Evolutionary conservation across 164 flowering plant species (phyloP).

Genomic region (Akebia trifoliata): DNA sequence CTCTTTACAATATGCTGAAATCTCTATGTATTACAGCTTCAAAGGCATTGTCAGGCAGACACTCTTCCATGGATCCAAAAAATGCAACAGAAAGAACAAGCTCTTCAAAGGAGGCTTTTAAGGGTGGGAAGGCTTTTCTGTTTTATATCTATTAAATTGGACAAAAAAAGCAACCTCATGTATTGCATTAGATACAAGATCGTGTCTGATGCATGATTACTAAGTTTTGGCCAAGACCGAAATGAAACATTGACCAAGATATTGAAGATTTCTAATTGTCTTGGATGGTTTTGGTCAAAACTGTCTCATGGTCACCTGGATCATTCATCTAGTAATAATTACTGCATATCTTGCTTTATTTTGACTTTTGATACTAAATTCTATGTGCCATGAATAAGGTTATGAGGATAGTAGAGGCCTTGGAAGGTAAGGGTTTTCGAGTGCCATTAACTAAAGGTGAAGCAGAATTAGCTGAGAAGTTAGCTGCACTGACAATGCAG

Average conservation of each 20-base stretch:
- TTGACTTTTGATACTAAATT: conserved; percentile 2
- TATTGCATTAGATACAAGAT: not conserved
- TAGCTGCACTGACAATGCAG: conserved; percentile 79
- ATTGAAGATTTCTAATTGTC: too few relatives aligned
- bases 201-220: not conserved
- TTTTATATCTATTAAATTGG: not conserved
- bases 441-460: conserved; percentile 83
- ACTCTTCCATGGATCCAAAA: conserved; percentile 83
- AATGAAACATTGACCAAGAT: too few relatives aligned
- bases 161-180: not conserved
- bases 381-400: conserved; percentile 31
- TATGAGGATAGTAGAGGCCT: conserved; percentile 90
- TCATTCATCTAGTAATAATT: not conserved
- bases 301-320: not conserved
- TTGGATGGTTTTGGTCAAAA: not conserved
- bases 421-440: conserved; percentile 85
- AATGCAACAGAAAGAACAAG: conserved; percentile 85
- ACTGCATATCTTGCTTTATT: not conserved
- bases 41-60: conserved; percentile 93
- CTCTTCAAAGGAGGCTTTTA: conserved; percentile 86
- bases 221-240: too few relatives aligned
- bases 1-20: not conserved
- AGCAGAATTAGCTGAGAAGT: conserved; percentile 87
- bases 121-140: conserved; percentile 46
- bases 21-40: conserved; percentile 52